Evolutionary conservation across 306 rosid species (phyloP), one percentile per base, ranked within the genome.

Genomic region (Prunus persica): DNA sequence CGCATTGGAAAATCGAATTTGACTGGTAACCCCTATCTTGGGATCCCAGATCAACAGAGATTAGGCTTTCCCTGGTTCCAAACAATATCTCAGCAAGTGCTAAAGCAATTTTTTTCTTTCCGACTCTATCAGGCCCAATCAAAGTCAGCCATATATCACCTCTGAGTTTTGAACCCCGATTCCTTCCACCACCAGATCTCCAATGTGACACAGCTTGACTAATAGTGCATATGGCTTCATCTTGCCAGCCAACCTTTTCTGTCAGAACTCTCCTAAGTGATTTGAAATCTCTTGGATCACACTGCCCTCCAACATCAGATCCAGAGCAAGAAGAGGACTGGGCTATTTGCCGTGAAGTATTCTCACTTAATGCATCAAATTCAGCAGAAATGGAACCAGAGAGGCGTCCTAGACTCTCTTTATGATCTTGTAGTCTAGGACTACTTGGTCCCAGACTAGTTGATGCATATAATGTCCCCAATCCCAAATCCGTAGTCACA

Each of bases 401-500:
- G 57, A 82, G 57, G 79, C 72, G 87, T 64, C 12, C 88, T 61
- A 56, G 80, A 46, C 63, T 38, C 73, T 75, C 84, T 77, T 76
- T 82, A 45, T 71, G 80, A 73, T 84, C 87, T 41, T 65, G 73
- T 18, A 82, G 55, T 73, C 84, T 89, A 24, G 88, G 82, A 4
- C 79, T 74, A 27, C 72, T 75, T 38, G 87, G 89, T 77, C 81
- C 88, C 54, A 79, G 89, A 75, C 86, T 25, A 52, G 83, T 74
- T 50, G 91, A 80, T 65, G 86, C 76, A 72, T 89, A 89, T 28
- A 86, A 80, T 14, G 97, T 90, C 81, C 99, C 99, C 83, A 95
- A 71, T 41, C 96, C 91, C 92, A 95, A 90, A 89, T 95, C 99
- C 22, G 99, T 95, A 75, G 96, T 87, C 74, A 95, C 99, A 65